Evolutionary conservation across 2,329 filamentous ascomycete species (phyloP).

Genomic region (Cercospora canescens): DNA sequence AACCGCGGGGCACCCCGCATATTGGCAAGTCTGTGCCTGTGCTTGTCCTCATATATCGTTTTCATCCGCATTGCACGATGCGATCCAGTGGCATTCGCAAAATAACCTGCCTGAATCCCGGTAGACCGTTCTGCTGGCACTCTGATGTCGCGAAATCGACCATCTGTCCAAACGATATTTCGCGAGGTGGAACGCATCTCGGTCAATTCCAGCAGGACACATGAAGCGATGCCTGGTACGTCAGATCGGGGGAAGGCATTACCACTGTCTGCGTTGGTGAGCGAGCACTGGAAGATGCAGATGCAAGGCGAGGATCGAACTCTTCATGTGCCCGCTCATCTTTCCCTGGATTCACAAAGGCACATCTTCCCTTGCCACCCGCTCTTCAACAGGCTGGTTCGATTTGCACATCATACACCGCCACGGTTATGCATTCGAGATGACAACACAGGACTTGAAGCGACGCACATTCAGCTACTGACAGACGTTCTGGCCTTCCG

Average conservation of each 20-base stretch:
- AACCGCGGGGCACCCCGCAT: neutral
- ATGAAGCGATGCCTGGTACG: conserved; percentile 10
- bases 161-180: conserved; percentile 21
- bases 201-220: conserved; percentile 20
- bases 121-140: neutral
- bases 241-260: conserved; percentile 14
- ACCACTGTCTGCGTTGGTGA: conserved; percentile 18
- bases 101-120: neutral
- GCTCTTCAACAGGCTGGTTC: conserved; percentile 44
- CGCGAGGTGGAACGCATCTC: conserved; percentile 20
- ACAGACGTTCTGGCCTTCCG: conserved; percentile 48
- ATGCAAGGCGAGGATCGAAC: conserved; percentile 29
- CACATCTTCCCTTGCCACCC: conserved; percentile 35
- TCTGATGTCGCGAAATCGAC: conserved; percentile 18
- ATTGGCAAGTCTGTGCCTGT: neutral
- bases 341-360: conserved; percentile 14
- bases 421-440: conserved; percentile 43
- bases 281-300: conserved; percentile 19
- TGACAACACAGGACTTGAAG: conserved; percentile 38
- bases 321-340: conserved; percentile 19
- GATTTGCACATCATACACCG: conserved; percentile 40
- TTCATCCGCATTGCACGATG: neutral
- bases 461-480: conserved; percentile 46
- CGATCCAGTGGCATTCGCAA: neutral
- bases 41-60: neutral